Base-by-base conservation (phyloP, 345 rosid species). In the Hypericum androsaemum region DNA sequence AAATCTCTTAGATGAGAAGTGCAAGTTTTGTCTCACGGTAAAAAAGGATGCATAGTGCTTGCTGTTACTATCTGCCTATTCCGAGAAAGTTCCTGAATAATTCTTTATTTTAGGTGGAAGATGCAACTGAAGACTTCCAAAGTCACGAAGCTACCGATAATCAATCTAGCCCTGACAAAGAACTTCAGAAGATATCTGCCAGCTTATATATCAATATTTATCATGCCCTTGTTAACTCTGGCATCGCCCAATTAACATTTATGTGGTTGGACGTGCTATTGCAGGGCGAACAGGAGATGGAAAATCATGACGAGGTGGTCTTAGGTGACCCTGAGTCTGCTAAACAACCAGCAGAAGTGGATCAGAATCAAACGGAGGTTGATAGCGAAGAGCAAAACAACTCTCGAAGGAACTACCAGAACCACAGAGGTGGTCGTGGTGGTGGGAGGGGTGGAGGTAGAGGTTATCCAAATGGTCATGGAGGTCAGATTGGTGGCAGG, bases 391-490 rank as follows among this genome's bases (percentile, higher is more conserved):
- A 77, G 50, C 80, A 68, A 61, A 90, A 68, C 52, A 52, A n/a
- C 41, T 76, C 70, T 8, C 81, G 89, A 37, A 80, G 96, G 47
- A 46, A 71, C 52, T 66, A 73, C 61, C 92, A 74, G 74, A 81
- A 78, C 73, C 83, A 80, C 54, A 73, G 90, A 66, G 86, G 83
- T 0, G 52, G 48, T 45, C 48, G 48, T 7, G 48, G 48, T 8
- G n/a, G 84, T 47, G 54, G 79, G 43, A 75, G 77, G 28, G 78
- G 86, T 61, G 82, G 86, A 15, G 75, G 84, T 6, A 74, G 84
- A 50, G 90, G 88, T 38, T 73, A 80, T 52, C 60, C 74, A 46
- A 86, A 78, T 64, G 94, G 86, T 17, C 82, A 82, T 45, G 89
- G 95, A 28, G 88, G 95, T 46, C 73, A 84, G 40, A 60, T 70